Conservation (phyloP, 352 stramenopile genomes). For the Globisporangium rhizosaccharum region DNA sequence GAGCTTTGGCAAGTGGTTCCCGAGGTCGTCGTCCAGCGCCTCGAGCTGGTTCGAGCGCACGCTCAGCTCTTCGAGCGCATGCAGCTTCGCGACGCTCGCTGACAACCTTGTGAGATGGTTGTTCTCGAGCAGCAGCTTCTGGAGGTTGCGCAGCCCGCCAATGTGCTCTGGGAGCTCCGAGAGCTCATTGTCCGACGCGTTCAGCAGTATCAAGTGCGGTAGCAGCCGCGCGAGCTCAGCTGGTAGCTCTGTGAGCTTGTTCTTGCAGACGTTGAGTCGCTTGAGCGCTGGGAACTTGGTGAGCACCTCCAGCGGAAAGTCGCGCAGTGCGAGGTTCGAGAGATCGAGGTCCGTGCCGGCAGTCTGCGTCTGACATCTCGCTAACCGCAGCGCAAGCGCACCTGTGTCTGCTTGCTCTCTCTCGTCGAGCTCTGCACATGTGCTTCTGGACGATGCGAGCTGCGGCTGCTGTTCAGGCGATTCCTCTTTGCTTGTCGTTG, state of each 20-base stretch:
- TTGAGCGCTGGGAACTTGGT: conserved; percentile 32
- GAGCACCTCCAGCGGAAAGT: conserved; percentile 30
- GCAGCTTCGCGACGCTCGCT: conserved; percentile 18
- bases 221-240: conserved; percentile 25
- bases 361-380: conserved; percentile 20
- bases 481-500: too few relatives aligned
- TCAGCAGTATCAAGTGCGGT: conserved; percentile 34
- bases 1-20: conserved; percentile 26
- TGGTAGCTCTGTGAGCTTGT: conserved; percentile 29
- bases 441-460: too few relatives aligned
- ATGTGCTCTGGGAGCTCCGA: conserved; percentile 27
- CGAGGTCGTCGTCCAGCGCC: conserved; percentile 22
- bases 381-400: conserved; percentile 6
- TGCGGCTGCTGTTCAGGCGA: too few relatives aligned
- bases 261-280: conserved; percentile 43
- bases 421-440: too few relatives aligned
- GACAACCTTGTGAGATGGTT: conserved; percentile 36
- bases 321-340: conserved; percentile 29
- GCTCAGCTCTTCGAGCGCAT: conserved; percentile 41
- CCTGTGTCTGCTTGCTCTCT: neutral
- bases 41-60: conserved; percentile 34
- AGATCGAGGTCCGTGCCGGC: conserved; percentile 41
- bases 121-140: conserved; percentile 39
- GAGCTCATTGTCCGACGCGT: conserved; percentile 35
- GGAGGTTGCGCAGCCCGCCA: conserved; percentile 24